These are phyloP conservation scores for Peribolospora baueri DNA, from an alignment of 768 basidiomycete species.

Conservation along the genomic window DNA sequence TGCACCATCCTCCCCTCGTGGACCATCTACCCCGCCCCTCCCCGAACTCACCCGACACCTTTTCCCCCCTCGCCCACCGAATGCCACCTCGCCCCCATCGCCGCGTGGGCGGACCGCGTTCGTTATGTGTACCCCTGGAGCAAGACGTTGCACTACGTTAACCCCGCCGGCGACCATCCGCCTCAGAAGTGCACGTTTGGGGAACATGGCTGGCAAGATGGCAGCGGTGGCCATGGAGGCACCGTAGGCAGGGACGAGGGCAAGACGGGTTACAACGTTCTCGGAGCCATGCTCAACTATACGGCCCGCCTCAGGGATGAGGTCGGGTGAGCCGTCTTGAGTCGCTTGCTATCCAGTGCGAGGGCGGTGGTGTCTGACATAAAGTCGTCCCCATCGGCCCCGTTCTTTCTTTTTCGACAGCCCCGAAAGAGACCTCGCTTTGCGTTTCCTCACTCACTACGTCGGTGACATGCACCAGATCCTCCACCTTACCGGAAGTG, in stretches of 20 bases:
- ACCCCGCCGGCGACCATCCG: conserved; percentile 52
- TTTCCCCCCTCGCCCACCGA: conserved; percentile 5
- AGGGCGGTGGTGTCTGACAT: background rate
- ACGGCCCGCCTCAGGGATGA: conserved; percentile 4
- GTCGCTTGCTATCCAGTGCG: conserved; percentile 4
- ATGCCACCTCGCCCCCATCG: conserved; percentile 60
- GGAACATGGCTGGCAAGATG: conserved; percentile 18
- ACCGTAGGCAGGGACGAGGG: background rate
- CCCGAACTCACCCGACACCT: background rate
- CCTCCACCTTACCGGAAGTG: conserved; percentile 64
- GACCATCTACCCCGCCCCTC: conserved; percentile 3
- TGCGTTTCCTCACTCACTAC: conserved; percentile 84
- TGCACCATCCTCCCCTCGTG: conserved; percentile 40
- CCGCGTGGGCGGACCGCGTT: conserved; percentile 60
- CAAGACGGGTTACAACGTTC: conserved; percentile 1
- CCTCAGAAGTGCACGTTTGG: conserved; percentile 53
- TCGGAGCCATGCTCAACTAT: conserved; percentile 47
- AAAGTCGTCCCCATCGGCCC: background rate
- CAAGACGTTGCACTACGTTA: conserved; percentile 28
- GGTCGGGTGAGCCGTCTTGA: background rate
- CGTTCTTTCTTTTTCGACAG: background rate
- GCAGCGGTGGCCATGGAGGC: no score
- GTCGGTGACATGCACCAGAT: conserved; percentile 85
- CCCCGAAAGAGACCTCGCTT: conserved; percentile 39
- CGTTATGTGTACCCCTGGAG: background rate